Evolutionary conservation across 23 red algal species (phyloP), one percentile per base, ranked within the genome.

Genomic region (Chondrus crispus): DNA sequence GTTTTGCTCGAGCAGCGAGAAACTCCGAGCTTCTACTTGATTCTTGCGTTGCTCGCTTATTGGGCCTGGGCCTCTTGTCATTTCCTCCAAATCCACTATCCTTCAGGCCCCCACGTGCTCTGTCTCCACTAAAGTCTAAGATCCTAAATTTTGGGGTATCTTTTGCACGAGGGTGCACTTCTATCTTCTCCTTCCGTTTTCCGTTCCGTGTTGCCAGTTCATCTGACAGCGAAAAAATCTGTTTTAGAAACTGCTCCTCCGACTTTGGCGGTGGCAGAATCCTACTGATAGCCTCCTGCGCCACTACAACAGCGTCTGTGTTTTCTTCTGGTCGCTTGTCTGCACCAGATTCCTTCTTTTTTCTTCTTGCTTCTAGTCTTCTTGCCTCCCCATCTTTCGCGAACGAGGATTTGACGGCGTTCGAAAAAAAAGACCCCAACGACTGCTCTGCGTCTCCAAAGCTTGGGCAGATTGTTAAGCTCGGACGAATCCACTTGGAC

Each of bases 401-500:
- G 84, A 92, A 92, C 46, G 54, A 43, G 28, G 89, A 82, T 28
- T 70, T 33, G 10, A 77, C 76, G 39, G 89, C 89, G 13, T 50
- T 19, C 19, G 62, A 26, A 54, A 81, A 92, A 49, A 92, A 92
- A 11, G 76, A 4, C 29, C 58, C 20, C 8, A 92, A 38, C 50
- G 89, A 92, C 19, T 33, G 37, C 64, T 82, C 75, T 26, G 60
- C 89, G 1, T 49, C 40, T 53, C 39, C 44, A 51, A 94, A 94
- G 19, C 62, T 71, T 26, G 81, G 69, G 43, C 60, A 76, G 7
- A 84, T 64, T 29, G 60, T 40, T 24, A 95, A 45, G 54, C 80
- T 82, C 62, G 93, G 85, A 19, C 85, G 93, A 46, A 95, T 71
- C 93, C 93, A 95, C 58, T 84, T 88, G 2, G 93, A 95, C 28